phyloP scores from a whole-genome alignment of 2,329 filamentous ascomycete genomes.

The Colletotrichum sp. region DNA sequence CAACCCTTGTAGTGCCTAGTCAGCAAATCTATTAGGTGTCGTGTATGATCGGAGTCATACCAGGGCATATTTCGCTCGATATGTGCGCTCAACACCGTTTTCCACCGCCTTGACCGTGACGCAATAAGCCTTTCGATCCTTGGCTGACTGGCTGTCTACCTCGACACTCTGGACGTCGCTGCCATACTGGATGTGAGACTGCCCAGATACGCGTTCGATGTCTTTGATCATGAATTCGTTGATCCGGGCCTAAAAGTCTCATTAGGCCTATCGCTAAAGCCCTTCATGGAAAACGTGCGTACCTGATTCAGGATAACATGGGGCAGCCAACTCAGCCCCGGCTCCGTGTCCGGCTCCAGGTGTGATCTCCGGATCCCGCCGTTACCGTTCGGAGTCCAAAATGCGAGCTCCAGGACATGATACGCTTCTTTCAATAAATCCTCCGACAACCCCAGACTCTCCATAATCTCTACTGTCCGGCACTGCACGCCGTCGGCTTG shows the following conservation, averaged over 20 bases:
- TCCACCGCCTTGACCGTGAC: conserved; percentile 41
- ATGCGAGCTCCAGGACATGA: conserved; percentile 62
- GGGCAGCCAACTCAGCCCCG: conserved; percentile 56
- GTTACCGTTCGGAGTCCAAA: conserved; percentile 50
- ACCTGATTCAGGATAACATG: conserved; percentile 61
- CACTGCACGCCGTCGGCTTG: conserved; percentile 70
- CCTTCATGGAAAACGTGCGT: fast-evolving
- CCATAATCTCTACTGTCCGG: conserved; percentile 66
- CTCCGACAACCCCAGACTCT: conserved; percentile 61
- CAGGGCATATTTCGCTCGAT: conserved; percentile 9
- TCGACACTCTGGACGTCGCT: conserved; percentile 52
- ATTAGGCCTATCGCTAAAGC: not conserved
- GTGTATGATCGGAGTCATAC: not conserved
- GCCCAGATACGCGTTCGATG: conserved; percentile 46
- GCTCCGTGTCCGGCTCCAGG: conserved; percentile 58
- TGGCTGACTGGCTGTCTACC: conserved; percentile 47
- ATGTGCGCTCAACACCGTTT: conserved; percentile 36
- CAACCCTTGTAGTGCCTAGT: conserved; percentile 27
- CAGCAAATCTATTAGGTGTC: fast-evolving
- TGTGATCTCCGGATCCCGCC: conserved; percentile 49
- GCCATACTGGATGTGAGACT: conserved; percentile 58
- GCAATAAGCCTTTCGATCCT: conserved; percentile 43
- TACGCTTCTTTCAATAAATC: conserved; percentile 60
- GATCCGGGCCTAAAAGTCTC: conserved; percentile 32
- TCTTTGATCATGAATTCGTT: conserved; percentile 55